Percentiles rank a stretch among this genome's conserved stretches.
Conservation (phyloP, 257 asterid genomes). For the Knoxia roxburghii region DNA sequence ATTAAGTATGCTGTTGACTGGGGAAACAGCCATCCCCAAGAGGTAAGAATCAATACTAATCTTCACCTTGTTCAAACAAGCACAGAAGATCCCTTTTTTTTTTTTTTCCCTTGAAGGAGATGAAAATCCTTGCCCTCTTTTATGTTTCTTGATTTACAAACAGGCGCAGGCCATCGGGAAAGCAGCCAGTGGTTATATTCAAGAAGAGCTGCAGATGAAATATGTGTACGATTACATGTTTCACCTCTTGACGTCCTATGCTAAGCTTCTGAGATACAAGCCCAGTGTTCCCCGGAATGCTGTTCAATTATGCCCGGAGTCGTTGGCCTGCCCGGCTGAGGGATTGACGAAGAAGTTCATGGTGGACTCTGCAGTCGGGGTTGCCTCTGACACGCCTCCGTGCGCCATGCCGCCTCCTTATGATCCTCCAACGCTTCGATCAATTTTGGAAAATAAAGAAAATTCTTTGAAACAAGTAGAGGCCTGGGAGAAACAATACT, state of each 20-base stretch:
- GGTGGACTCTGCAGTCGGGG: slow-evolving; percentile 44
- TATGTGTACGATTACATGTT: slow-evolving; percentile 86
- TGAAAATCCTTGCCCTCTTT: too few relatives aligned
- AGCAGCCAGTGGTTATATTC: slow-evolving; percentile 53
- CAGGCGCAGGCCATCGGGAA: slow-evolving; percentile 65
- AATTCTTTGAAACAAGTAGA: slow-evolving; percentile 46
- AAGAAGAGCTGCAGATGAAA: slow-evolving; percentile 51
- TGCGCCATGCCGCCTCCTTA: slow-evolving; percentile 65
- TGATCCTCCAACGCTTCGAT: slow-evolving; percentile 43
- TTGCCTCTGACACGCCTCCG: slow-evolving; percentile 34
- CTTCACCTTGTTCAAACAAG: too few relatives aligned
- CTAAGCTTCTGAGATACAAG: slow-evolving; percentile 66
- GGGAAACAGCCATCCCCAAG: slow-evolving; percentile 56
- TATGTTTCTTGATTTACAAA: too few relatives aligned
- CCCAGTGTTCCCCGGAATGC: slow-evolving; percentile 54
- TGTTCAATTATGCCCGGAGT: slow-evolving; percentile 59
- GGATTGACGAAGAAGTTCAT: slow-evolving; percentile 47
- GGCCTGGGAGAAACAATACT: slow-evolving; percentile 46
- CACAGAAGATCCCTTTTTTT: too few relatives aligned
- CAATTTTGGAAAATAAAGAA: slow-evolving; percentile 28
- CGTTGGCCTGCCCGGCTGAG: slow-evolving; percentile 52
- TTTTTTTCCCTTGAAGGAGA: too few relatives aligned
- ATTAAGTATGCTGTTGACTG: slow-evolving; percentile 80
- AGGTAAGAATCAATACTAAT: too few relatives aligned
- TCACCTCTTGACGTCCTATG: slow-evolving; percentile 55